Base-by-base conservation (phyloP, 495 filamentous ascomycete genomes). In the Penicillium lagena region DNA sequence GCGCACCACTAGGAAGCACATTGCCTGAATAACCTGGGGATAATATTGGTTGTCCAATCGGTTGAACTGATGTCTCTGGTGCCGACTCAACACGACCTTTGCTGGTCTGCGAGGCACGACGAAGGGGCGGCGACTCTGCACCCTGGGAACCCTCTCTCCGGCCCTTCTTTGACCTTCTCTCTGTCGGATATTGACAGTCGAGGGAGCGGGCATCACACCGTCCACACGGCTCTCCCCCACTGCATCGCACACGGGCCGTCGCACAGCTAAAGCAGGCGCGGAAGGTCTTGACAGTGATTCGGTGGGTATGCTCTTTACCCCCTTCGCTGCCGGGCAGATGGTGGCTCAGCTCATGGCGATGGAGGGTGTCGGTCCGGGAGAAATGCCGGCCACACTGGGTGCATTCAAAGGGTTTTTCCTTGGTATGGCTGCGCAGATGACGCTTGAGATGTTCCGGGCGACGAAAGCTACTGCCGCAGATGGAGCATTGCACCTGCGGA, bases 361-460 rank as follows among this genome's bases (percentile, higher is more conserved):
- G 66, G 14, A 82, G 66, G 12, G 78, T 77, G 47, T 82, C 78
- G 45, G 68, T 78, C 57, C 71, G 67, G 13, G 82, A 82, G 56
- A 88, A 88, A 46, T 82, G 76, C 40, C 84, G 78, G 17, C 75
- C 72, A 58, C 84, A 88, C 50, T 79, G 73, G 8, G 73, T 63
- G 52, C 84, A 88, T 49, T 80, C 76, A 51, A 86, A 86, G 0
- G 78, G 79, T 51, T 83, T 83, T 56, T 83, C 81, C 46, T 82
- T 83, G 1, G 80, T 81, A 55, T 88, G 84, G 38, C 81, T 83
- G 34, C 83, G 75, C 47, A 84, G 68, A 61, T 88, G 83, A 29
- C 84, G 72, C 60, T 85, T 88, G 35, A 88, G 58, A 62, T 88
- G 83, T 54, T 88, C 84, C 12, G 80, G 72, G 52, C 84, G 65